These are phyloP conservation scores for Mycena metata DNA, from an alignment of 768 basidiomycete species.

Conservation along the genomic window DNA sequence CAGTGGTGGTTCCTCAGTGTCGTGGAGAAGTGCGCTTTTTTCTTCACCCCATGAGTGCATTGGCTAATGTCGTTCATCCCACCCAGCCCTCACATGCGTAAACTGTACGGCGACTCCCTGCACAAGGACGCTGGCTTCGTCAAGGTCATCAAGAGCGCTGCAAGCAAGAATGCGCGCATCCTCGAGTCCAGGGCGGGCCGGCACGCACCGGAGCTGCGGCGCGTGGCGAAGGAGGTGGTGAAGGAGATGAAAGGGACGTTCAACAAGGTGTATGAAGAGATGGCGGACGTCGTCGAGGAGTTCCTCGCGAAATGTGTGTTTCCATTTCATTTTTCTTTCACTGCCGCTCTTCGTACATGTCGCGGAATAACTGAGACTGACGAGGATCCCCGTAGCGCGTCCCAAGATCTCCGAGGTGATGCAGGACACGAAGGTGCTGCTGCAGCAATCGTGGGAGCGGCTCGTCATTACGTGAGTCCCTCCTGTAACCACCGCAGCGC, in stretches of 20 bases:
- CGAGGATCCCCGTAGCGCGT: slow-evolving; percentile 65
- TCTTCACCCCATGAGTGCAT: slow-evolving; percentile 22
- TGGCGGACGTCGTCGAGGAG: slow-evolving; percentile 92
- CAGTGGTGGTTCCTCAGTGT: slow-evolving; percentile 97
- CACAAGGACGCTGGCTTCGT: slow-evolving; percentile 98
- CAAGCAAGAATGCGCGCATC: slow-evolving; percentile 82
- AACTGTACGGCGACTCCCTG: slow-evolving; percentile 92
- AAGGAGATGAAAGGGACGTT: slow-evolving; percentile 93
- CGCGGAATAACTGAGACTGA: background rate
- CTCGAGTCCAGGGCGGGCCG: slow-evolving; percentile 83
- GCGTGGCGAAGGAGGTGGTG: slow-evolving; percentile 78
- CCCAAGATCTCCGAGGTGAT: slow-evolving; percentile 92
- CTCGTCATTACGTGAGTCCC: slow-evolving; percentile 88
- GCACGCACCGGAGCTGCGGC: slow-evolving; percentile 85
- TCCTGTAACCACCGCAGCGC: slow-evolving; percentile 4
- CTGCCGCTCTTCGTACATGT: background rate
- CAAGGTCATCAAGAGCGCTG: slow-evolving; percentile 97
- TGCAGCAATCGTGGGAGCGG: slow-evolving; percentile 92
- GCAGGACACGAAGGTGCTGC: slow-evolving; percentile 90
- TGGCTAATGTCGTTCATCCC: background rate
- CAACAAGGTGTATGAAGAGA: slow-evolving; percentile 96
- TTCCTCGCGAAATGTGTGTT: slow-evolving; percentile 90
- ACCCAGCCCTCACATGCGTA: slow-evolving; percentile 94
- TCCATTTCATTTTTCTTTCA: background rate
- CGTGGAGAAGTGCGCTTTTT: slow-evolving; percentile 85